A percentile compares a stretch with the other conserved stretches of the same genome.
Conservation (phyloP, 2,329 filamentous ascomycete species). For the Kalaharituber pfeilii region DNA sequence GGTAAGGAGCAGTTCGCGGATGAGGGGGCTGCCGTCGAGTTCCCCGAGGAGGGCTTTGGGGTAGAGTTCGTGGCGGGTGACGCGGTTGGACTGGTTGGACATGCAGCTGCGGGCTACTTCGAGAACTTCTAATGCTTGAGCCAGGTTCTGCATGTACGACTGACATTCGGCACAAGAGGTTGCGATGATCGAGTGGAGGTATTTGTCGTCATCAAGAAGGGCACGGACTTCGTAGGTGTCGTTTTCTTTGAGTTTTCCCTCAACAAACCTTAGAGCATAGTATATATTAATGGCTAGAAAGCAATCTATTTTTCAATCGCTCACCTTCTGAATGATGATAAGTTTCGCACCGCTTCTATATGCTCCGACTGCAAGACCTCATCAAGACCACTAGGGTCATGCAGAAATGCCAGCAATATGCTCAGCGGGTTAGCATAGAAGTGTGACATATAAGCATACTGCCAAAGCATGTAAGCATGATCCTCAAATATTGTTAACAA, state of each 20-base stretch:
- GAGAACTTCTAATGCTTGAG: conserved; percentile 19
- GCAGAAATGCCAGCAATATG: conserved; percentile 36
- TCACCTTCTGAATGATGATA: conserved; percentile 46
- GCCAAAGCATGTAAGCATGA: conserved; percentile 23
- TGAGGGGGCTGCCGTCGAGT: conserved; percentile 33
- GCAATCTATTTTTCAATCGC: neutral
- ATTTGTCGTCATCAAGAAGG: conserved; percentile 43
- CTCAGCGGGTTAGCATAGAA: conserved; percentile 65
- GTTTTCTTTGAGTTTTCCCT: conserved; percentile 32
- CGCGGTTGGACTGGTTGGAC: conserved; percentile 16
- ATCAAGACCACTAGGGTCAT: conserved; percentile 23
- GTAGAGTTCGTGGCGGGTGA: conserved; percentile 31
- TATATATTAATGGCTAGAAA: neutral
- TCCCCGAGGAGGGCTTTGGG: conserved; percentile 36
- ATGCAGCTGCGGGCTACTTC: conserved; percentile 16
- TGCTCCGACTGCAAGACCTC: conserved; percentile 40
- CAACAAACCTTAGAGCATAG: conserved; percentile 29
- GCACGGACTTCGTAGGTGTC: conserved; percentile 32
- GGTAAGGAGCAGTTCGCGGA: conserved; percentile 36
- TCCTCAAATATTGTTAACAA: neutral
- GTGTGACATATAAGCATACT: conserved; percentile 76
- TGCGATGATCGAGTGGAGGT: conserved; percentile 30
- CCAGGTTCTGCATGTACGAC: conserved; percentile 15
- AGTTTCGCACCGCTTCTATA: conserved; percentile 47
- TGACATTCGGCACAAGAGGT: conserved; percentile 12